Percentiles rank a stretch among this genome's conserved stretches.
Conservation (phyloP, 495 filamentous ascomycete genomes). For the Aspergillus steynii region DNA sequence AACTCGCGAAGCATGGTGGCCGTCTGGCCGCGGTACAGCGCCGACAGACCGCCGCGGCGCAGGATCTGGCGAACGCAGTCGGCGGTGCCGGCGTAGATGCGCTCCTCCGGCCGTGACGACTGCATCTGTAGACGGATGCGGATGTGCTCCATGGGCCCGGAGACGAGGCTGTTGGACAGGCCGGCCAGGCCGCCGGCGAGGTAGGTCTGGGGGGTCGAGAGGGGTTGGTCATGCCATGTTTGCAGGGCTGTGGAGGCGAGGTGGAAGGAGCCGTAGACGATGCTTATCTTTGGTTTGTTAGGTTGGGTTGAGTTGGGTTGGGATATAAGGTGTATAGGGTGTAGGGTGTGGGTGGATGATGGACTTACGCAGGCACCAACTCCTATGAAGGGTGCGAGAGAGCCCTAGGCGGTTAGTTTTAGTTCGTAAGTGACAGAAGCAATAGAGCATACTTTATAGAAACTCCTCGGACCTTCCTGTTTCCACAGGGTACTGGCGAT, state of each 20-base stretch:
- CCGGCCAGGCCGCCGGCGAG: constrained; percentile 78
- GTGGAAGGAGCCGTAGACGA: constrained; percentile 89
- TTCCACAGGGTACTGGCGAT: constrained; percentile 70
- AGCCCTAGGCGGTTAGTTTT: constrained; percentile 44
- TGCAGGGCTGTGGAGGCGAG: constrained; percentile 56
- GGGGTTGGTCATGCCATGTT: constrained; percentile 18
- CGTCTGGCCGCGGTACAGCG: constrained; percentile 75
- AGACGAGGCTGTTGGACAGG: constrained; percentile 73
- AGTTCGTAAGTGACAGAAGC: neutral
- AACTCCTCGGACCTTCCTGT: constrained; percentile 56
- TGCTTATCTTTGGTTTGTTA: constrained; percentile 39
- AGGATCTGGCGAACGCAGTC: constrained; percentile 71
- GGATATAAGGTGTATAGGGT: neutral
- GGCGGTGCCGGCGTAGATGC: constrained; percentile 5
- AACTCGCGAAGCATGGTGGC: constrained; percentile 35
- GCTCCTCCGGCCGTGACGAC: neutral
- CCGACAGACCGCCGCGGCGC: constrained; percentile 64
- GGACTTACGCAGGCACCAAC: constrained; percentile 76
- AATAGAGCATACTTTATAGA: constrained; percentile 64
- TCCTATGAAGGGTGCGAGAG: constrained; percentile 76
- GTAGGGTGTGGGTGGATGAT: no score
- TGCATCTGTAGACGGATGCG: constrained; percentile 78
- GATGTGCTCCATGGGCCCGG: constrained; percentile 83
- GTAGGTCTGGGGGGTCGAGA: constrained; percentile 74
- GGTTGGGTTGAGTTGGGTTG: neutral